Conservation (phyloP, 306 rosid species). For the Rubus idaeus region DNA sequence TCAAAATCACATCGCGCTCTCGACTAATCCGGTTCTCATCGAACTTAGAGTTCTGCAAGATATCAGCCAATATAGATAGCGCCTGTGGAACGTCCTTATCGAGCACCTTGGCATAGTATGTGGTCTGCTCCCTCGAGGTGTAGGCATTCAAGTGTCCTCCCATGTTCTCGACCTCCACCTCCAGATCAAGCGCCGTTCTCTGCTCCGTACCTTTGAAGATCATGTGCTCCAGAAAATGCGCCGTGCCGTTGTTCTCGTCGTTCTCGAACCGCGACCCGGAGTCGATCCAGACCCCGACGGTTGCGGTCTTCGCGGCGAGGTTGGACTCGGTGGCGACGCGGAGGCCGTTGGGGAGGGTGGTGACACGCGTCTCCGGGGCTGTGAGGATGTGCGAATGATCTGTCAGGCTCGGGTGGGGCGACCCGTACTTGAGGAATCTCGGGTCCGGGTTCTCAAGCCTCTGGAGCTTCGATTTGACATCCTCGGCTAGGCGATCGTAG, state of each 20-base stretch:
- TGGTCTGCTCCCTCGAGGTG: constrained; percentile 89
- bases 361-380: constrained; percentile 81
- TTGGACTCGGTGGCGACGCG: constrained; percentile 86
- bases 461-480: constrained; percentile 62
- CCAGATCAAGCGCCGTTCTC: constrained; percentile 69
- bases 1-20: constrained; percentile 82
- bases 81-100: constrained; percentile 69
- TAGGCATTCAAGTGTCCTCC: constrained; percentile 94
- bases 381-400: constrained; percentile 78
- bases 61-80: constrained; percentile 73
- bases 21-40: constrained; percentile 66
- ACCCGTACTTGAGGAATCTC: constrained; percentile 82
- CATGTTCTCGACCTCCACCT: constrained; percentile 96
- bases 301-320: constrained; percentile 63
- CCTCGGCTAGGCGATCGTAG: constrained; percentile 87
- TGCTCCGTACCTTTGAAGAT: constrained; percentile 86
- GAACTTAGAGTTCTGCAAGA: constrained; percentile 80
- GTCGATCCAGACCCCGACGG: constrained; percentile 95
- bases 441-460: constrained; percentile 84
- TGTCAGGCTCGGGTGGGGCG: constrained; percentile 58
- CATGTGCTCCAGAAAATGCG: constrained; percentile 94
- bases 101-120: constrained; percentile 78
- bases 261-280: constrained; percentile 93
- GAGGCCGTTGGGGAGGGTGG: constrained; percentile 81
- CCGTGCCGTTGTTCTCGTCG: constrained; percentile 88